phyloP scores from a whole-genome alignment of 805 yeast genomes.

The Teunomyces lycoperdinae region DNA sequence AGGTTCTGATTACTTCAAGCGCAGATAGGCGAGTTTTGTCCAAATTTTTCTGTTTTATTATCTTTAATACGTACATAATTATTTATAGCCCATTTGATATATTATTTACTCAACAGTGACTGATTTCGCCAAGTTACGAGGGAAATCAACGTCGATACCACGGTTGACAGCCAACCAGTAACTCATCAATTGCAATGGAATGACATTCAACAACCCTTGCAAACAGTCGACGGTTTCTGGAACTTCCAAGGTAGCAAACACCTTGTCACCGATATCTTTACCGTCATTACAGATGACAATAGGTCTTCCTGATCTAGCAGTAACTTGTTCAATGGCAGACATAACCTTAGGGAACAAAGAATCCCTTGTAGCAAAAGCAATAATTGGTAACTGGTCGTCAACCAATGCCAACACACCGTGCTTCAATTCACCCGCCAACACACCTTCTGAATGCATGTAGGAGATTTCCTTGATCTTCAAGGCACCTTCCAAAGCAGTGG shows the following conservation, averaged over 20 bases:
- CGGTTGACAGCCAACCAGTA: slow-evolving; percentile 95
- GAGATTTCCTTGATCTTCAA: slow-evolving; percentile 97
- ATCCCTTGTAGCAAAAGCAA: slow-evolving; percentile 95
- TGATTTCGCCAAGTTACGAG: slow-evolving; percentile 96
- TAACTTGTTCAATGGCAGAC: slow-evolving; percentile 94
- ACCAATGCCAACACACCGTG: slow-evolving; percentile 98
- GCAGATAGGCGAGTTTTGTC: slow-evolving; percentile 35
- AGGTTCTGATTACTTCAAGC: slow-evolving; percentile 69
- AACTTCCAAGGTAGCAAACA: slow-evolving; percentile 75
- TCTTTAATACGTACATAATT: neutral
- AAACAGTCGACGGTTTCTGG: slow-evolving; percentile 96
- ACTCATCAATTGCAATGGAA: slow-evolving; percentile 93
- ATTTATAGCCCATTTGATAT: slow-evolving; percentile 1
- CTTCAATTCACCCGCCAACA: slow-evolving; percentile 96
- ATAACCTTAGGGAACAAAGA: slow-evolving; percentile 93
- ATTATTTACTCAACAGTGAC: slow-evolving; percentile 83
- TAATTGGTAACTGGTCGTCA: slow-evolving; percentile 89
- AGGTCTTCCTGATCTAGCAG: slow-evolving; percentile 97
- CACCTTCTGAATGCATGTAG: slow-evolving; percentile 99
- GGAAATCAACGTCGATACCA: slow-evolving; percentile 97
- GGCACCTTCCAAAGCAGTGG: slow-evolving; percentile 98
- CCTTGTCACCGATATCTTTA: slow-evolving; percentile 62
- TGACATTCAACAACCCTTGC: slow-evolving; percentile 92
- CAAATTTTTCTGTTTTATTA: neutral
- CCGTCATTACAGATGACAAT: slow-evolving; percentile 85